phyloP scores from a whole-genome alignment of 2,329 filamentous ascomycete species.

The Phyllosticta ampelicida region DNA sequence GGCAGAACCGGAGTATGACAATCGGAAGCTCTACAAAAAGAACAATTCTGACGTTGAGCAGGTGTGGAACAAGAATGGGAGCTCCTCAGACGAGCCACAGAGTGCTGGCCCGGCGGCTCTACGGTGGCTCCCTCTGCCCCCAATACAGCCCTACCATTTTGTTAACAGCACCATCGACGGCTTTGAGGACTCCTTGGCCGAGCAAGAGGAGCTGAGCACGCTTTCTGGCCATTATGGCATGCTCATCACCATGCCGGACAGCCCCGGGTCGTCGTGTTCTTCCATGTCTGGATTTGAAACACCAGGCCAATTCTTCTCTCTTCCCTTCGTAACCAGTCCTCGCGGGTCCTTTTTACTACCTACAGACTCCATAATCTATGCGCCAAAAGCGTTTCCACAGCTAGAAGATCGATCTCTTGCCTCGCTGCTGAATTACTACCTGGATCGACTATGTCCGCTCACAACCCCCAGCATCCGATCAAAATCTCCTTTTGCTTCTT shows the following conservation, averaged over 20 bases:
- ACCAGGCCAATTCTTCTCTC: background rate
- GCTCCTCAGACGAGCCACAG: conserved; percentile 10
- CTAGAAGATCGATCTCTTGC: conserved; percentile 20
- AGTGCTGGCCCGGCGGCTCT: conserved; percentile 7
- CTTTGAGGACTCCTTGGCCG: conserved; percentile 8
- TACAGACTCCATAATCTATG: conserved; percentile 10
- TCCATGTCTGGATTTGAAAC: background rate
- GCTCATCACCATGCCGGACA: background rate
- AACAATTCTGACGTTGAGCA: background rate
- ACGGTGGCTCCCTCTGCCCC: conserved; percentile 14
- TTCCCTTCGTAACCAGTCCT: background rate
- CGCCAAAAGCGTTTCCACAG: conserved; percentile 18
- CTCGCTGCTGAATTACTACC: conserved; percentile 30
- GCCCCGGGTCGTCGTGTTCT: conserved; percentile 3
- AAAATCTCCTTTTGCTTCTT: conserved; percentile 29
- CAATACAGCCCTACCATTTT: conserved; percentile 16
- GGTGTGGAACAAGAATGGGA: conserved; percentile 24
- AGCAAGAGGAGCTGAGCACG: conserved; percentile 3
- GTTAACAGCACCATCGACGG: conserved; percentile 14
- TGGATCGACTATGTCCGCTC: conserved; percentile 30
- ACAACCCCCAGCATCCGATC: conserved; percentile 27
- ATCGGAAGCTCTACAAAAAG: background rate
- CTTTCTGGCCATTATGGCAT: background rate
- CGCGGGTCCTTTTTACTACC: conserved; percentile 13
- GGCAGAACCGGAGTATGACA: conserved; percentile 26